Base-by-base conservation (phyloP, 208 protist genomes). In the Eutreptiella sp. region DNA sequence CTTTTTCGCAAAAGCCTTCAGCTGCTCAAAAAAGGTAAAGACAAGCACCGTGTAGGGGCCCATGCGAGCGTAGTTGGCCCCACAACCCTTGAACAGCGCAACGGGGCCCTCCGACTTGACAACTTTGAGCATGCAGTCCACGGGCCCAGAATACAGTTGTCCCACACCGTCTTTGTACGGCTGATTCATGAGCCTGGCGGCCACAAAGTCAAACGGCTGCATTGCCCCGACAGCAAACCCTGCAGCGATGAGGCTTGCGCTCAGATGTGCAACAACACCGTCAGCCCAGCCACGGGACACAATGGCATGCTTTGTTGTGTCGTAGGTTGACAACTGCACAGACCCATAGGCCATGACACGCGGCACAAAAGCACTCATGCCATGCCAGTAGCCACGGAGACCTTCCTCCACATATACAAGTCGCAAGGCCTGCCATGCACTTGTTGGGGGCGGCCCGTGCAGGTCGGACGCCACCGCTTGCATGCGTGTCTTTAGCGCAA, bases 141-240 rank as follows among this genome's bases (percentile, higher is more conserved):
- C 27, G 27, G 3, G 38, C 32, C 46, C 32, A 14, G 64, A 69
- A 63, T 76, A 79, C 14, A 54, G 55, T 2, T 46, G 50, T 21
- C 43, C 29, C n/a, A n/a, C n/a, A n/a, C 57, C 58, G 23, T 70
- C 38, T 52, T 81, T 86, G 52, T 79, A 86, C 31, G 66, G 63
- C 5, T 77, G 74, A 16, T 72, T 82, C 77, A 80, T 81, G 32
- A 86, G n/a, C n/a, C n/a, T n/a, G n/a, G n/a, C n/a, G n/a, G n/a
- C n/a, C n/a, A n/a, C 72, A 32, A 86, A 75, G 36, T 81, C 74
- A 3, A 83, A 61, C 9, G 77, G 77, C 43, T 79, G 83, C 61
- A 78, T 78, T 32, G 75, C 66, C 3, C 55, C 7, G 14, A 74
- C 61, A 0, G 79, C 38, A 36, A 64, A 68, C 7, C 62, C 29